Percentiles rank a stretch among this genome's conserved stretches.
Evolutionary conservation across 345 rosid genomes (phyloP).

Genomic region (Corchorus olitorius): DNA sequence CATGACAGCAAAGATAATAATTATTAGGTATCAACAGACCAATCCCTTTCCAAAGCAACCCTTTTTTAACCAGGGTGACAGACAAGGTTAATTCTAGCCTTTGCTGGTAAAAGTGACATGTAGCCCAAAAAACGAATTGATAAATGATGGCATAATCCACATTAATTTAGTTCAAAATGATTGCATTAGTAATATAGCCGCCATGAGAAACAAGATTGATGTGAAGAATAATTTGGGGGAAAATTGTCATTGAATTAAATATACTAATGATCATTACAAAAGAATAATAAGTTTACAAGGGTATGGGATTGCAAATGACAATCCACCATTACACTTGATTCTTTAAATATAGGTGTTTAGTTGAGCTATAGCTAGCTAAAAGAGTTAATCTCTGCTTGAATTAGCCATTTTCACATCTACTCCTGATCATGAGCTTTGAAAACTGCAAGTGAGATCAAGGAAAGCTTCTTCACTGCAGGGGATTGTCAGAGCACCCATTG

Average conservation of each 20-base stretch:
- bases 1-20: constrained; percentile 11
- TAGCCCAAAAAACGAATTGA: background rate
- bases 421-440: constrained; percentile 18
- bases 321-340: constrained; percentile 12
- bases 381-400: background rate
- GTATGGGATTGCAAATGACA: background rate
- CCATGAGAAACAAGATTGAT: background rate
- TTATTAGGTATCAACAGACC: background rate
- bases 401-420: background rate
- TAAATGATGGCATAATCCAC: background rate
- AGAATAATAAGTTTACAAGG: background rate
- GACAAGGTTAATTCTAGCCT: background rate
- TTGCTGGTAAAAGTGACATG: background rate
- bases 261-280: background rate
- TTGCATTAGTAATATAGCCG: background rate
- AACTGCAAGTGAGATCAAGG: constrained; percentile 38
- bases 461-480: constrained; percentile 56
- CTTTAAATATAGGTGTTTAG: background rate
- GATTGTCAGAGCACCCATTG: constrained; percentile 55
- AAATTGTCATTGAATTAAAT: background rate
- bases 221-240: background rate
- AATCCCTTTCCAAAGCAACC: background rate
- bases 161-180: background rate
- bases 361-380: background rate
- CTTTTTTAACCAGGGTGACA: background rate